A percentile compares a stretch with the other conserved stretches of the same genome.
These are phyloP conservation scores for Starmerella khaoyaiensis DNA, from an alignment of 805 yeast species.

Conservation along the genomic window DNA sequence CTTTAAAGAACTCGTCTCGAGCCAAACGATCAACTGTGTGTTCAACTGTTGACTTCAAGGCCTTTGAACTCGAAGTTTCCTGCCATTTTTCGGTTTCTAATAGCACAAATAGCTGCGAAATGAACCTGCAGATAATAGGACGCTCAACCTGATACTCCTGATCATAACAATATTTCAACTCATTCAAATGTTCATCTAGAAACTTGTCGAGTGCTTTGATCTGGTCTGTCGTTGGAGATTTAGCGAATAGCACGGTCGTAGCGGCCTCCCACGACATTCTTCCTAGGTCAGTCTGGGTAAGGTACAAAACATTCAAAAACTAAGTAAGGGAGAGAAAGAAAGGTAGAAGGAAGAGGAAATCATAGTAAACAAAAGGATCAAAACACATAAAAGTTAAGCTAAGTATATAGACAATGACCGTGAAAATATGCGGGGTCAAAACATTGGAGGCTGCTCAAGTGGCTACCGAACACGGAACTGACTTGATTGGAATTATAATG, in stretches of 20 bases:
- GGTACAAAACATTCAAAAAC: neutral
- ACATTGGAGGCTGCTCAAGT: slow-evolving; percentile 51
- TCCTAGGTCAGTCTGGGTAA: neutral
- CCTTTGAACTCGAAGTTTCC: neutral
- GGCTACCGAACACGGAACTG: slow-evolving; percentile 63
- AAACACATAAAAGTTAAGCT: neutral
- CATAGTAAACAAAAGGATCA: neutral
- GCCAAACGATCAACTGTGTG: slow-evolving; percentile 11
- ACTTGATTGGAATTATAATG: slow-evolving; percentile 69
- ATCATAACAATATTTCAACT: slow-evolving; percentile 9
- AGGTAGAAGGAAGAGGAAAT: neutral
- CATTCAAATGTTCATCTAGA: slow-evolving; percentile 8
- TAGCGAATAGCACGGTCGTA: slow-evolving; percentile 12
- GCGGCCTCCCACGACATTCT: slow-evolving; percentile 20
- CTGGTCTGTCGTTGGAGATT: slow-evolving; percentile 13
- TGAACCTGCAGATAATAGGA: slow-evolving; percentile 9
- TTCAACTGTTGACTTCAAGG: slow-evolving; percentile 9
- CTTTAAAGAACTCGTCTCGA: slow-evolving; percentile 14
- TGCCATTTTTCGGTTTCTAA: slow-evolving; percentile 5
- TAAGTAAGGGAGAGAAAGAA: neutral
- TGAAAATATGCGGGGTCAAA: slow-evolving; percentile 77
- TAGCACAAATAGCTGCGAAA: slow-evolving; percentile 12
- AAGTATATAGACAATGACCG: slow-evolving; percentile 28
- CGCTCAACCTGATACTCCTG: slow-evolving; percentile 10
- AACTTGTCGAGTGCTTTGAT: slow-evolving; percentile 17